These are phyloP conservation scores for Penicillium herquei DNA, from an alignment of 495 filamentous ascomycete species.

Conservation along the genomic window DNA sequence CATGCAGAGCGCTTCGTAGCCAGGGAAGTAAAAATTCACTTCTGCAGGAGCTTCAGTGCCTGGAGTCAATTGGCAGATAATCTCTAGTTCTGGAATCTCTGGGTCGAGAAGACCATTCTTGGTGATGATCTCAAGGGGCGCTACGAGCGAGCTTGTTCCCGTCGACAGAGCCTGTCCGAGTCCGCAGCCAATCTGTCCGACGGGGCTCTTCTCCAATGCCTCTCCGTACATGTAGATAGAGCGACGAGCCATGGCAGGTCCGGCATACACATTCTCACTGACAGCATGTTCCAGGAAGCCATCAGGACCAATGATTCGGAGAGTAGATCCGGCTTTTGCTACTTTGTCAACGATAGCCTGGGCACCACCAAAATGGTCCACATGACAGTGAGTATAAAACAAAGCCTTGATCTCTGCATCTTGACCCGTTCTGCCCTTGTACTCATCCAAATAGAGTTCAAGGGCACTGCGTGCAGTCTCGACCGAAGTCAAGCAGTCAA, in stretches of 20 bases:
- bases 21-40: conserved; percentile 24
- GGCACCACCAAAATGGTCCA: conserved; percentile 24
- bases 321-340: conserved; percentile 2
- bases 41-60: conserved; percentile 26
- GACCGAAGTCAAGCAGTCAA: conserved; percentile 2
- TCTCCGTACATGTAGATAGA: conserved; percentile 24
- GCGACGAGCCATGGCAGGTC: conserved; percentile 19
- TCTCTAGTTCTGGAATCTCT: conserved; percentile 13
- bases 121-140: neutral
- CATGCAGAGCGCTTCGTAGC: conserved; percentile 15
- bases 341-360: conserved; percentile 1
- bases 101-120: neutral
- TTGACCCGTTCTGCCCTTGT: neutral
- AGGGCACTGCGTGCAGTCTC: neutral
- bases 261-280: conserved; percentile 21
- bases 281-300: conserved; percentile 21
- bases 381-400: conserved; percentile 27
- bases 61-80: conserved; percentile 23
- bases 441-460: neutral
- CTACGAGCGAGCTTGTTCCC: neutral
- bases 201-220: neutral
- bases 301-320: conserved; percentile 24
- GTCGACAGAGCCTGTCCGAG: neutral
- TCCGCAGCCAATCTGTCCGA: neutral
- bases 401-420: conserved; percentile 3